These are phyloP conservation scores for Leishmania gerbilli DNA, from an alignment of 208 protist genomes.

Conservation along the genomic window DNA sequence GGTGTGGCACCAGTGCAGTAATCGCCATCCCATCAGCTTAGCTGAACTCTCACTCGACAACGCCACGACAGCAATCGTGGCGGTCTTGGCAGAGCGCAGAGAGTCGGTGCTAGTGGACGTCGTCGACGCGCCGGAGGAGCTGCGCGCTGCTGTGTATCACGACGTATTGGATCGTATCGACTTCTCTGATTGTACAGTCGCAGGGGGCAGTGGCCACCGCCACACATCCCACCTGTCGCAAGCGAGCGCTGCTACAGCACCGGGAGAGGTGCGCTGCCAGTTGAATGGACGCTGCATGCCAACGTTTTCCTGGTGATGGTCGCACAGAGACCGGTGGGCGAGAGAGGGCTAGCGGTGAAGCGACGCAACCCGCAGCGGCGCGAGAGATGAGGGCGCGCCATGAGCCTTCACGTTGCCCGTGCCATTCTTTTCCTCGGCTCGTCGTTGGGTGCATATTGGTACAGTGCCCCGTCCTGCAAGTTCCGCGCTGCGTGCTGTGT, in stretches of 20 bases:
- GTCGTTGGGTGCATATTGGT: neutral
- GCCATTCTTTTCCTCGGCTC: neutral
- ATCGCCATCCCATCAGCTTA: neutral
- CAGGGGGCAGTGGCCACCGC: neutral
- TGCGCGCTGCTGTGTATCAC: slow-evolving; percentile 54
- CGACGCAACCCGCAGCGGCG: neutral
- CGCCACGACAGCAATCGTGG: slow-evolving; percentile 28
- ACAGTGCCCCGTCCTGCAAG: neutral
- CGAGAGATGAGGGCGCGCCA: neutral
- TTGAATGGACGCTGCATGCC: slow-evolving; percentile 45
- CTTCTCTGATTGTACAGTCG: slow-evolving; percentile 30
- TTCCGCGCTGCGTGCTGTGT: neutral
- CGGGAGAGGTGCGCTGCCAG: slow-evolving; percentile 29
- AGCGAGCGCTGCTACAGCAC: neutral
- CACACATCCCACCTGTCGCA: neutral
- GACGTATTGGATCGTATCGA: slow-evolving; percentile 48
- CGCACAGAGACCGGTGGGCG: neutral
- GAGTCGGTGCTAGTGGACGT: slow-evolving; percentile 38
- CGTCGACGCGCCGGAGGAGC: slow-evolving; percentile 41
- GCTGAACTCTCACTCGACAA: neutral
- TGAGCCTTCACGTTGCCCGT: neutral
- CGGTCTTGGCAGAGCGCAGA: slow-evolving; percentile 40
- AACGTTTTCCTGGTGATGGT: slow-evolving; percentile 36
- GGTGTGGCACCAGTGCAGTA: neutral
- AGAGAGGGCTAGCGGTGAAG: neutral